Evolutionary conservation across 441 rosid genomes (phyloP).

Genomic region (Daphne laureola): DNA sequence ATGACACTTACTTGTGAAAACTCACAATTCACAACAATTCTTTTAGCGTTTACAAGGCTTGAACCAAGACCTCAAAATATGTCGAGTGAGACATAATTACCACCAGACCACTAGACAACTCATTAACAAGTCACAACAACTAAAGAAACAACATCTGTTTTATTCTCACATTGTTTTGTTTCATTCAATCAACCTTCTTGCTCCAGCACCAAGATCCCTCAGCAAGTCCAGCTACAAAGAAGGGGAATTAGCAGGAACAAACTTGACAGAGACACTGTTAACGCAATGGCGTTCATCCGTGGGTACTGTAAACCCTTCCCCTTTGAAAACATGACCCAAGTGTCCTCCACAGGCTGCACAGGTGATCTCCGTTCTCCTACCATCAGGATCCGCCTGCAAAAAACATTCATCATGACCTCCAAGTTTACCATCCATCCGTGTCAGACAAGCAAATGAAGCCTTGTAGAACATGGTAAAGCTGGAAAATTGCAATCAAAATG

Average conservation of each 20-base stretch:
- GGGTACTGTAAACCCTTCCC: slow-evolving; percentile 35
- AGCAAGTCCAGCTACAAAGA: not conserved
- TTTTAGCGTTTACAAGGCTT: too few species aligned
- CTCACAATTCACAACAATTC: too few species aligned
- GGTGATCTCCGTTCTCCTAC: slow-evolving; percentile 38
- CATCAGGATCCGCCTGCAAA: slow-evolving; percentile 43
- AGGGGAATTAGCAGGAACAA: slow-evolving; percentile 20
- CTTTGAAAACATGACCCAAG: slow-evolving; percentile 45
- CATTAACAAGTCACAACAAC: too few species aligned
- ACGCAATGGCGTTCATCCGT: slow-evolving; percentile 42
- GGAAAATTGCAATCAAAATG: not conserved
- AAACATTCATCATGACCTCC: not conserved
- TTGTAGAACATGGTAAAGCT: not conserved
- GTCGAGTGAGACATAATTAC: too few species aligned
- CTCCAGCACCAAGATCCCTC: too few species aligned
- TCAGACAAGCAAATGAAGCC: not conserved
- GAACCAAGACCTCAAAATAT: too few species aligned
- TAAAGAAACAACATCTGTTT: too few species aligned
- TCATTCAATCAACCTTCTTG: too few species aligned
- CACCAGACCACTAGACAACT: too few species aligned
- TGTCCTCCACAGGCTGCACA: slow-evolving; percentile 44
- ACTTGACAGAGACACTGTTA: slow-evolving; percentile 42
- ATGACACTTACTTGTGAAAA: too few species aligned
- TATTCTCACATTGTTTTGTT: too few species aligned
- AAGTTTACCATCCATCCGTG: slow-evolving; percentile 3